Base-by-base conservation (phyloP, 257 asterid species). In the Solanum stenotomum region DNA sequence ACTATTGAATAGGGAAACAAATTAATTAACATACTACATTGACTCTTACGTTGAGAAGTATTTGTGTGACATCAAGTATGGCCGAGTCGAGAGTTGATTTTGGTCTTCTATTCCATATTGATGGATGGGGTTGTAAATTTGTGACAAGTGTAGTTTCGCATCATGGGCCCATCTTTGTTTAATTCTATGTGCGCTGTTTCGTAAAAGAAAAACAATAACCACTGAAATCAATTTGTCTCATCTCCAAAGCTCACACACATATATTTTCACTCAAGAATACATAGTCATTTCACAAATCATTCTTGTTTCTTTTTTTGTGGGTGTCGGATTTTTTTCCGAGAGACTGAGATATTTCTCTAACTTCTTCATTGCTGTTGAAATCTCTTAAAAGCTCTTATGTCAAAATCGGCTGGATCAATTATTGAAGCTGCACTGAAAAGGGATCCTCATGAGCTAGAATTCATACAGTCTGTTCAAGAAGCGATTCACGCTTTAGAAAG, bases 361-460 rank as follows among this genome's bases (percentile, higher is more conserved):
- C 85, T 74, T 86, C 90, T 79, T 87, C 88, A 70, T 90, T 87
- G 78, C 88, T 88, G 87, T 77, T 90, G 89, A 89, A 91, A 87
- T 92, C 87, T 88, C 87, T 89, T 90, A 88, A 91, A 93, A 97
- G 99, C 95, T 87, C 96, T 96, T 77, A 96, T 97, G 99, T 97
- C 99, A 68, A 97, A 97, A 92, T 94, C 98, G 49, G 98, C 99
- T 93, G 99, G 99, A 94, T 95, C 99, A 40, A 97, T 97, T 87
- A 98, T 97, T 92, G 99, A 97, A 92, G 98, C 99, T 78, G 98
- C 93, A 86, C 77, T 97, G 92, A 95, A 95, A 91, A 96, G 99
- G 93, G 99, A 97, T 92, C 99, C 99, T 83, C 94, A 95, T 89
- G 99, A 97, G 92, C 90, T 90, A 72, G 99, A 97, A 94, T 97